Conservation (phyloP, 257 asterid species). For the Solanum rostratum region DNA sequence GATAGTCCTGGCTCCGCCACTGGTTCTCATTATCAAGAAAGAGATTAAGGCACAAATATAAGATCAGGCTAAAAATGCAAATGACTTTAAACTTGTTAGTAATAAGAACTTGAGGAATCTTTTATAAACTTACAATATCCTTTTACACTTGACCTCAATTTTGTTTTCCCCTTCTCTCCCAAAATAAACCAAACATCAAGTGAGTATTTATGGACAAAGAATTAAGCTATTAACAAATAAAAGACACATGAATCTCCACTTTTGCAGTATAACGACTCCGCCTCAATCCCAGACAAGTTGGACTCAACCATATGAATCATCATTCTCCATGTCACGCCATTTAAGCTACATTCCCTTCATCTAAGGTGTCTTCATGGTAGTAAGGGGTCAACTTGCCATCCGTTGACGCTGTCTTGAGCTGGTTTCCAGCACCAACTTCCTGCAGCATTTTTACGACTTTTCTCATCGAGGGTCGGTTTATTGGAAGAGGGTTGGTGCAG, state of each 20-base stretch:
- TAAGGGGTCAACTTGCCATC: neutral
- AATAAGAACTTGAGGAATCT: neutral
- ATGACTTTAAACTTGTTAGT: neutral
- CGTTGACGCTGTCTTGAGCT: neutral
- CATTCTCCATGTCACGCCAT: neutral
- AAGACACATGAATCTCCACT: neutral
- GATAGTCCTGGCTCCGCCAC: too few relatives aligned
- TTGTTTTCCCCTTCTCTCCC: neutral
- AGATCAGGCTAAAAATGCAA: neutral
- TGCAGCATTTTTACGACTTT: constrained; percentile 1
- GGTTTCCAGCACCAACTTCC: neutral
- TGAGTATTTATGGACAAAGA: neutral
- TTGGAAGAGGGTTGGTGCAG: constrained; percentile 89
- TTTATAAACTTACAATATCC: neutral
- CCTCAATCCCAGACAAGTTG: neutral
- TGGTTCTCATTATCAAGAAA: neutral
- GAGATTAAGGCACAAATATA: neutral
- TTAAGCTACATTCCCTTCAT: neutral
- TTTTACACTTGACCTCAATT: neutral
- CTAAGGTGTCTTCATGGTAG: neutral
- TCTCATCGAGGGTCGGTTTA: constrained; percentile 75
- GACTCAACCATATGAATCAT: neutral
- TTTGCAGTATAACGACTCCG: neutral
- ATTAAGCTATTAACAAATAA: neutral
- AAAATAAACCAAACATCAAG: neutral